phyloP scores from a whole-genome alignment of 108 stramenopile species.

The Nitzschia putrida region DNA sequence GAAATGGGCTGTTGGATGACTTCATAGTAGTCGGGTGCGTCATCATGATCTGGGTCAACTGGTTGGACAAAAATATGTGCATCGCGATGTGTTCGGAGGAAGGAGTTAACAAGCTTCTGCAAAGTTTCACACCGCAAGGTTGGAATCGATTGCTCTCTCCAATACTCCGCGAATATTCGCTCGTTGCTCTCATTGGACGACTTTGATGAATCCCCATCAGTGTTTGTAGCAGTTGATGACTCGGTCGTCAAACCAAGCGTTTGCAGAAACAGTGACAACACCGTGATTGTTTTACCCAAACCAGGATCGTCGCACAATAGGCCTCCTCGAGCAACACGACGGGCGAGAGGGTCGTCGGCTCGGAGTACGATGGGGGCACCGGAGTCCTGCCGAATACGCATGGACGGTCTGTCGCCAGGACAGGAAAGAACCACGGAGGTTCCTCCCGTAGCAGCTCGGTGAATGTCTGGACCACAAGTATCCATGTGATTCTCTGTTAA shows the following conservation, averaged over 20 bases:
- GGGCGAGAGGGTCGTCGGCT: conserved; percentile 10
- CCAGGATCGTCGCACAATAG: conserved; percentile 80
- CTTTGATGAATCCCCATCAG: neutral
- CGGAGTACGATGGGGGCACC: conserved; percentile 1
- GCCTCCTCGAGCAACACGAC: conserved; percentile 45
- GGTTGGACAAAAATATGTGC: conserved; percentile 21
- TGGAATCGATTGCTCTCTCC: conserved; percentile 44
- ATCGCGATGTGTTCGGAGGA: conserved; percentile 14
- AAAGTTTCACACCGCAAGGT: conserved; percentile 33
- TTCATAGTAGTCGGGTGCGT: conserved; percentile 69
- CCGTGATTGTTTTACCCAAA: conserved; percentile 81
- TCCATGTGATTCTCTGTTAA: conserved; percentile 41
- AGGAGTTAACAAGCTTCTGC: conserved; percentile 30
- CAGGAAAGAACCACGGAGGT: conserved; percentile 39
- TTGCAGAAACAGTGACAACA: conserved; percentile 73
- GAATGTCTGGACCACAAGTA: conserved; percentile 47
- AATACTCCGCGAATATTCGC: conserved; percentile 63
- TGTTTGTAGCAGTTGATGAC: neutral
- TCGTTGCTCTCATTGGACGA: conserved; percentile 23
- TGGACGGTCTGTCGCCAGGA: too few relatives aligned
- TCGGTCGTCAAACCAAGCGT: conserved; percentile 62
- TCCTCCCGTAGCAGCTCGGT: conserved; percentile 71
- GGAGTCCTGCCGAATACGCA: neutral
- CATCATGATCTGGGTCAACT: conserved; percentile 37
- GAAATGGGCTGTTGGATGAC: conserved; percentile 71